Conservation (phyloP, 1,139 yeast genomes). For the Petasospora fabianii region DNA sequence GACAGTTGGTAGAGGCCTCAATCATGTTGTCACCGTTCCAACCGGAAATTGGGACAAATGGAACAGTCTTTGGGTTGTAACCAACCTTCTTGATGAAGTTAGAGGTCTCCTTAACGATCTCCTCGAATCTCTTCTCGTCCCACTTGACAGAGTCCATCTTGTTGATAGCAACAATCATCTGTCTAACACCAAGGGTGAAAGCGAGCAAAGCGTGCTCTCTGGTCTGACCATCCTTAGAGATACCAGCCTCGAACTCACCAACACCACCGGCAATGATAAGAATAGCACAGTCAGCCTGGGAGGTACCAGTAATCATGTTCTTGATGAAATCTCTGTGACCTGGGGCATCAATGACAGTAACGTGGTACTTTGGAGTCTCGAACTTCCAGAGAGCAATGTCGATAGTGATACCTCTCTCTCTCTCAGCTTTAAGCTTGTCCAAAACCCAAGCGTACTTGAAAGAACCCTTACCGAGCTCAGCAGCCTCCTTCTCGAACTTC, state of each 20-base stretch:
- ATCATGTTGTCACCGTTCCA: constrained; percentile 85
- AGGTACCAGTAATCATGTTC: constrained; percentile 91
- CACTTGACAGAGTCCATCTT: constrained; percentile 78
- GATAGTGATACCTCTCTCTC: constrained; percentile 97
- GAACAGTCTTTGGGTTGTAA: constrained; percentile 88
- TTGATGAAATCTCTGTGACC: constrained; percentile 98
- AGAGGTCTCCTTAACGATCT: constrained; percentile 74
- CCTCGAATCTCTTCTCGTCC: constrained; percentile 73
- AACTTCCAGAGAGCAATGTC: constrained; percentile 94
- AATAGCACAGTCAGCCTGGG: constrained; percentile 92
- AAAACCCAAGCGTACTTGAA: constrained; percentile 98
- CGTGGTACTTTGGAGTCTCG: constrained; percentile 93
- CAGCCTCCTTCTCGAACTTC: constrained; percentile 98
- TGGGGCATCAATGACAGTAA: constrained; percentile 91
- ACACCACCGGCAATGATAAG: constrained; percentile 87
- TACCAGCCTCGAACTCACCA: constrained; percentile 96
- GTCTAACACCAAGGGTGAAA: constrained; percentile 86
- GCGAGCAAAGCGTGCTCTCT: constrained; percentile 92
- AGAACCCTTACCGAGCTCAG: constrained; percentile 97
- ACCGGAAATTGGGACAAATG: constrained; percentile 90
- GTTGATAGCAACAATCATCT: constrained; percentile 55
- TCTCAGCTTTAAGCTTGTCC: constrained; percentile 93
- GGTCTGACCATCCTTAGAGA: constrained; percentile 90
- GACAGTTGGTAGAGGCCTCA: constrained; percentile 92
- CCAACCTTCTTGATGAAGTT: constrained; percentile 84